These are phyloP conservation scores for Curvularia lunata DNA, from an alignment of 2,329 filamentous ascomycete species.

Conservation along the genomic window DNA sequence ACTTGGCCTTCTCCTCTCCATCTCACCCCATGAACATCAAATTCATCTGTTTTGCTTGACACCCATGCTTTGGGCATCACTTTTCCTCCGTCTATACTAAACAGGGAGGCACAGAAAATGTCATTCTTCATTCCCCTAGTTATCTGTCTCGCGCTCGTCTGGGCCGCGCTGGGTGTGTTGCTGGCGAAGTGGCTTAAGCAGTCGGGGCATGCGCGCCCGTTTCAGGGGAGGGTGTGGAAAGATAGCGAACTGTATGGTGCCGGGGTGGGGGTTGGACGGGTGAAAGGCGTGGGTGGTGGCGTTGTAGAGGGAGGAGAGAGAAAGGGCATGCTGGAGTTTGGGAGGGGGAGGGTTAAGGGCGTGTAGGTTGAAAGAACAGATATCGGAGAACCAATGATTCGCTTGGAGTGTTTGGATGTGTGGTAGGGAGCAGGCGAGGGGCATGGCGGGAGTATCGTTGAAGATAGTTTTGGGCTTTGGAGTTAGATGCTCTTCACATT, in stretches of 20 bases:
- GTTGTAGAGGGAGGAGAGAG: conserved; percentile 4
- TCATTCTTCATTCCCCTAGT: conserved; percentile 24
- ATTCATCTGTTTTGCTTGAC: too few species aligned
- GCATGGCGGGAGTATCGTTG: too few species aligned
- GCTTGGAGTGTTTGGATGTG: background rate
- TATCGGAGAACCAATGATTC: background rate
- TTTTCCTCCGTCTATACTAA: too few species aligned
- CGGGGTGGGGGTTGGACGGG: conserved; percentile 19
- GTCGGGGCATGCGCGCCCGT: conserved; percentile 21
- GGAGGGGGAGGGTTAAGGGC: conserved; percentile 27
- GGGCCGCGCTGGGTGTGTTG: conserved; percentile 25
- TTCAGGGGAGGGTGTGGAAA: conserved; percentile 15
- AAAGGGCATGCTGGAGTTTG: conserved; percentile 17
- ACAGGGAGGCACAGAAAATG: too few species aligned
- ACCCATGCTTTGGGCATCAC: too few species aligned
- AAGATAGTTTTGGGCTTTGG: too few species aligned
- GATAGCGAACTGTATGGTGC: conserved; percentile 17
- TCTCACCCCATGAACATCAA: background rate
- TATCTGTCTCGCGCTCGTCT: conserved; percentile 25
- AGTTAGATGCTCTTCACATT: too few species aligned
- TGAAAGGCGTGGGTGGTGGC: background rate
- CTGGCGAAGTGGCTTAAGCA: conserved; percentile 31
- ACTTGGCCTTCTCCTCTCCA: background rate
- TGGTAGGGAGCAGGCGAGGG: too few species aligned
- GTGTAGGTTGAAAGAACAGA: conserved; percentile 9